Base-by-base conservation (phyloP, 2,329 filamentous ascomycete genomes). In the Periconia sp. region DNA sequence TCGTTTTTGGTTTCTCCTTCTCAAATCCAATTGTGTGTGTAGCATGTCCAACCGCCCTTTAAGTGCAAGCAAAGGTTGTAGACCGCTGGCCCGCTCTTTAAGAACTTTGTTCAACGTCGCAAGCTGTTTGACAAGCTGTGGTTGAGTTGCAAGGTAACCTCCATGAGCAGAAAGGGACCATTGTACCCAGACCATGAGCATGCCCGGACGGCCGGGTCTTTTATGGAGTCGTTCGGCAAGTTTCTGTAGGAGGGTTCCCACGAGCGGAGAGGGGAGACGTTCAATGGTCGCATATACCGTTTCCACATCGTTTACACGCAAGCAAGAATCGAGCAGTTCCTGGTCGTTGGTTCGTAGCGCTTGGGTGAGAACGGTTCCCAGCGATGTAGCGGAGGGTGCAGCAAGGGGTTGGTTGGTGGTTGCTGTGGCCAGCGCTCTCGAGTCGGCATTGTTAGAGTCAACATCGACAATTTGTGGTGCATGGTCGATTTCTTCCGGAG, bases 41-140 rank as follows among this genome's bases (percentile, higher is more conserved):
- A 97, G 82, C 85, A 99, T 91, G 70, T 97, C 93, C 31, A 99
- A 82, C 75, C 97, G 96, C 20, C 94, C 94, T 79, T 97, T 97
- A 55, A 99, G 82, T 18, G 92, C 85, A 35, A 99, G 80, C 44
- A 99, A 79, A 60, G 89, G 91, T 57, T 89, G 86, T 20, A 97
- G 81, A 15, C 91, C 92, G 59, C 87, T 87, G 33, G 92, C 88
- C 41, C 94, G 86, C 76, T 96, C 91, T 58, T 92, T 88, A 55
- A 97, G 84, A 17, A 97, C 93, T 69, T 89, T 88, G 73, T 93
- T 90, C 50, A 99, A 81, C 41, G 89, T 87, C 45, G 84, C 82
- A 55, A 99, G 83, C 69, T 88, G 87, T 68, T 87, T 86, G 62
- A 94, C 82, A 37, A 96, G 81, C 59, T 92, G 88, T n/a, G 90